Conservation (phyloP, 768 basidiomycete species). For the Pleurotus tuber-regium region DNA sequence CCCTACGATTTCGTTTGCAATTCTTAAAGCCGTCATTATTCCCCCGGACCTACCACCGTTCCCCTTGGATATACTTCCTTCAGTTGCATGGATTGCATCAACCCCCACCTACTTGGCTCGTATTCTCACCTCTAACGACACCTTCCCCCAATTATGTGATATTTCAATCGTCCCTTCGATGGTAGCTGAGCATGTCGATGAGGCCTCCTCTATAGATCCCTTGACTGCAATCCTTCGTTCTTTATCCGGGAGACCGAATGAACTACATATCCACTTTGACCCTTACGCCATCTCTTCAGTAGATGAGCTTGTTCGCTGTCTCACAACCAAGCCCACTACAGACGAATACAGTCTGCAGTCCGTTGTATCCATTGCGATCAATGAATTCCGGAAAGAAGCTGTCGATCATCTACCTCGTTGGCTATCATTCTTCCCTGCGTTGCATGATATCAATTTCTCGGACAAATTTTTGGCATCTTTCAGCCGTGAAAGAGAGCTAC, state of each 20-base stretch:
- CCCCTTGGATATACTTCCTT: background rate
- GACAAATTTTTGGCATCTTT: slow-evolving; percentile 6
- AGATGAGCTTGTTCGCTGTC: slow-evolving; percentile 5
- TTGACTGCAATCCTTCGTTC: slow-evolving; percentile 1
- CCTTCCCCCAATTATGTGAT: slow-evolving; percentile 3
- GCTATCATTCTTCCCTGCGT: slow-evolving; percentile 7
- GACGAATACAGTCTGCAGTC: background rate
- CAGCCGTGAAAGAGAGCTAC: background rate
- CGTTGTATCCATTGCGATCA: slow-evolving; percentile 5
- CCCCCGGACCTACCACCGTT: background rate
- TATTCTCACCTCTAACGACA: background rate
- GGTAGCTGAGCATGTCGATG: slow-evolving; percentile 7
- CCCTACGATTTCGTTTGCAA: background rate
- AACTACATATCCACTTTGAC: slow-evolving; percentile 3
- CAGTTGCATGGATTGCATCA: slow-evolving; percentile 2
- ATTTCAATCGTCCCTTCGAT: slow-evolving; percentile 4
- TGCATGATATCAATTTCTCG: slow-evolving; percentile 8
- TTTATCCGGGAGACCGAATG: background rate
- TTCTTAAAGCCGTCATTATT: slow-evolving; percentile 2
- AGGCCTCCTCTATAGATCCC: slow-evolving; percentile 1
- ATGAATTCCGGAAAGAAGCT: slow-evolving; percentile 6
- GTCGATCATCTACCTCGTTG: slow-evolving; percentile 4
- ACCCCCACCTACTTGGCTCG: slow-evolving; percentile 5
- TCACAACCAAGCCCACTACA: slow-evolving; percentile 1
- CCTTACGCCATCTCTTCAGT: slow-evolving; percentile 1